Evolutionary conservation across 2,329 filamentous ascomycete species (phyloP), one percentile per base, ranked within the genome.

Genomic region (Chaetomium globosum): DNA sequence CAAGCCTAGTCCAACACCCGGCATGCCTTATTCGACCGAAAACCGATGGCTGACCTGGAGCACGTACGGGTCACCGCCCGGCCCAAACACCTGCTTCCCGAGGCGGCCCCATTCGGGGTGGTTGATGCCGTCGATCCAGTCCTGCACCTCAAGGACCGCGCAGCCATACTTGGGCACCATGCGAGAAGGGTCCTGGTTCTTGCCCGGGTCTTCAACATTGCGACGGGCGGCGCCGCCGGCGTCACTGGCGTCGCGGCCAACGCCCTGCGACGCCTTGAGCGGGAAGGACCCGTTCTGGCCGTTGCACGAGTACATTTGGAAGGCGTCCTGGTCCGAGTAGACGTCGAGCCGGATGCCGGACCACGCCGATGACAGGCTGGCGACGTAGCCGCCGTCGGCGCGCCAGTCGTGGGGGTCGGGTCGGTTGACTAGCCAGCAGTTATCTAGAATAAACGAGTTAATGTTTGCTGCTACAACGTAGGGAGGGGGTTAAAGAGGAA

Each of bases 111-210:
- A 97, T 77, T 92, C 86, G 0, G 93, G 93, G 72, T 96, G 86
- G 79, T 97, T 97, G 79, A 98, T 95, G 30, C 84, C 93, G 75
- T 96, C 93, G 74, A 97, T 96, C 86, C 88, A 97, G 76, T 95
- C 93, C 82, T 97, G 87, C 13, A 95, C 91, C 80, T 97, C 94
- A 77, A 97, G 85, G 57, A 97, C 94, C 30, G 97, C 74, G 77
- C 94, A 97, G 36, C 92, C 93, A 74, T 93, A 92, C 80, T 93
- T 76, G 63, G 86, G 83, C 30, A 92, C 89, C 8, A n/a, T 43
- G 39, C 39, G 39, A 19, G 36, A 39, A 13, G 36, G 36, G 84
- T 85, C 46, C 88, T 81, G 3, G 31, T 46, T 10, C 13, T 13
- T 16, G 28, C n/a, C 23, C 2, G 16, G 30, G 4, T 58, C n/a